Base-by-base conservation (phyloP, 1,284 basidiomycete species). In the Exobasidium cylindrosporum region DNA sequence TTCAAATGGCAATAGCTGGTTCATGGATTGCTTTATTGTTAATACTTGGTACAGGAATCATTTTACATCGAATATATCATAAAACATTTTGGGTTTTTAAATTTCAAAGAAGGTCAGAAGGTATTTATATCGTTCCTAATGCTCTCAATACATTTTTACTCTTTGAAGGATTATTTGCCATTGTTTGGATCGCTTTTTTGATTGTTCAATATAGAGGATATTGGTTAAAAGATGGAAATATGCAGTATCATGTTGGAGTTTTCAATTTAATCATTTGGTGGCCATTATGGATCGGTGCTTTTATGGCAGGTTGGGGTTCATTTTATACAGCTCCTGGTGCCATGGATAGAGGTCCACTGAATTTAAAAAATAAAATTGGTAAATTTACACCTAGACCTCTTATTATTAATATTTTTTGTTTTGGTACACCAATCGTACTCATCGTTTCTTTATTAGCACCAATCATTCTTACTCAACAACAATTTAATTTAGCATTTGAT, bases 301-400 rank as follows among this genome's bases (percentile, higher is more conserved):
- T 70, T 35, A 35, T 72, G 21, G 72, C 72, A 4, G 70, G 70
- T 1, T 70, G 70, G 68, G 72, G 72, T 14, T 69, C 66, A 24
- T 70, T 74, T 61, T 74, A 73, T 55, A 70, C 72, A 0, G 72
- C 72, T 11, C 70, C 72, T 2, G 72, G 70, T 10, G 66, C 70
- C n/a, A 64, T 74, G 4, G 72, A 74, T 52, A 54, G 62, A 30
- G 30, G 64, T 52, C 66, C 62, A 6, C 30, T 64, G 26, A 54
- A 30, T 45, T 60, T 45, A 17, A 45, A 45, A 17, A 61, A 61
- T 28, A 61, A 52, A 30, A 60, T 61, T 46, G 66, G 64, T 6
- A 35, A 35, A 10, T 56, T 54, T 24, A 35, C 72, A n/a, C 62
- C 64, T 4, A 64, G 65, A 59, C 70, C 72, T 0, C n/a, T 64